Evolutionary conservation across 1,284 basidiomycete species (phyloP), one percentile per base, ranked within the genome.

Genomic region (Apiotrichum gracile): DNA sequence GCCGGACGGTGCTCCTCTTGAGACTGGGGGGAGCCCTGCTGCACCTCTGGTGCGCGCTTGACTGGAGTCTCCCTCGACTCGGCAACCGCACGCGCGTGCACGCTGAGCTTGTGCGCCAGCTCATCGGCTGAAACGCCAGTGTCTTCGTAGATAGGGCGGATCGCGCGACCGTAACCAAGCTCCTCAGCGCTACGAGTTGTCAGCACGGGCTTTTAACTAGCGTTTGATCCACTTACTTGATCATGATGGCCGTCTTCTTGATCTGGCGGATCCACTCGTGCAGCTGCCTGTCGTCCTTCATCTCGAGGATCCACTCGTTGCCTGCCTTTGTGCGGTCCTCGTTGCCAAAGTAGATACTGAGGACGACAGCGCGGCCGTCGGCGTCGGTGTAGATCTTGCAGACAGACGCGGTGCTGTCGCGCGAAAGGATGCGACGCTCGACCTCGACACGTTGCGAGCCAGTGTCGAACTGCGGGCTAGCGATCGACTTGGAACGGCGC

Each of bases 251-350:
- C 17, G 62, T 63, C 40, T 60, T 62, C 43, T 66, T 63, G 58
- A 69, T 62, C 55, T 69, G 68, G 21, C 60, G 53, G 42, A 68
- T 59, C 62, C 64, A 69, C 41, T 69, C 68, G 25, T 60, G 54
- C 33, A 67, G 51, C 29, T 66, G 61, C 8, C 57, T 55, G 56
- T 50, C 48, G 49, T 62, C 65, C 48, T 62, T 57, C 60, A 68
- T 65, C 51, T 68, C 68, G 16, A 68, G 47, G 10, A 68, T 47
- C 68, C 68, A 69, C 45, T 69, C 66, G 26, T 44, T 50, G 25
- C 42, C 46, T 12, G 31, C 50, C 48, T 52, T 55, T 35, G 48
- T 49, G n/a, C 48, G 43, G n/a, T 57, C 52, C 26, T 55, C 50
- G 48, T 52, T 48, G 16, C 59, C 55, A 41, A 57, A 61, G 22